Percentiles rank a stretch among this genome's conserved stretches.
Evolutionary conservation across 768 basidiomycete species (phyloP).

Genomic region (Suillus americanus): DNA sequence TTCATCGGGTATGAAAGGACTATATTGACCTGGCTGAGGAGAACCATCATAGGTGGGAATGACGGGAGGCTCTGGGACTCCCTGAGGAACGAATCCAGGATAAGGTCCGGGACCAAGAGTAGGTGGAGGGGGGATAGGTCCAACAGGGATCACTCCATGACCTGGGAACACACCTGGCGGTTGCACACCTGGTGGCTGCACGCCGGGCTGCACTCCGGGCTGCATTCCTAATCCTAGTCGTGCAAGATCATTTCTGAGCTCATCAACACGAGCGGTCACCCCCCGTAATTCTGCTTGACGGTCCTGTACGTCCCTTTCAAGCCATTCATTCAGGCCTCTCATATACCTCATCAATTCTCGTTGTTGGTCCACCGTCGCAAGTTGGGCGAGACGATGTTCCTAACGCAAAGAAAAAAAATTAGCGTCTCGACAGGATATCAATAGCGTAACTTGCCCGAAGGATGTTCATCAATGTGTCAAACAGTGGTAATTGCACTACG

Average conservation of each 20-base stretch:
- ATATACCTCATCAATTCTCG: slow-evolving; percentile 81
- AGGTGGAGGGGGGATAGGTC: slow-evolving; percentile 15
- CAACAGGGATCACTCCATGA: slow-evolving; percentile 15
- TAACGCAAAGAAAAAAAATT: slow-evolving; percentile 27
- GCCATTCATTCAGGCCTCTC: slow-evolving; percentile 73
- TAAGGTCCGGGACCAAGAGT: slow-evolving; percentile 18
- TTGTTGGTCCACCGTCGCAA: slow-evolving; percentile 76
- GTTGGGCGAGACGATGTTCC: slow-evolving; percentile 76
- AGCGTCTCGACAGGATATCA: slow-evolving; percentile 3
- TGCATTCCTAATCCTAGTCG: slow-evolving; percentile 44
- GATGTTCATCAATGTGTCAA: slow-evolving; percentile 69
- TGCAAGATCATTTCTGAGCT: slow-evolving; percentile 43
- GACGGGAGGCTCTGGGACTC: slow-evolving; percentile 19
- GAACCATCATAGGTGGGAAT: slow-evolving; percentile 15
- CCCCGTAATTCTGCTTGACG: slow-evolving; percentile 72
- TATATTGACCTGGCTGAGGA: slow-evolving; percentile 6
- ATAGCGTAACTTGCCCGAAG: slow-evolving; percentile 48
- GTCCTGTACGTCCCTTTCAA: slow-evolving; percentile 75
- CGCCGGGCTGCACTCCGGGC: slow-evolving; percentile 26
- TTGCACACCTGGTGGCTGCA: slow-evolving; percentile 13
- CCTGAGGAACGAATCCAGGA: slow-evolving; percentile 26
- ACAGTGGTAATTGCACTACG: slow-evolving; percentile 61
- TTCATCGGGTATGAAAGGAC: slow-evolving; percentile 28
- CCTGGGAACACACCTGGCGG: not conserved
- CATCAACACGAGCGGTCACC: slow-evolving; percentile 61